A percentile compares a stretch with the other conserved stretches of the same genome.
These are phyloP conservation scores for Haematococcus lacustris DNA, from an alignment of 139 green algal genomes.

Conservation along the genomic window DNA sequence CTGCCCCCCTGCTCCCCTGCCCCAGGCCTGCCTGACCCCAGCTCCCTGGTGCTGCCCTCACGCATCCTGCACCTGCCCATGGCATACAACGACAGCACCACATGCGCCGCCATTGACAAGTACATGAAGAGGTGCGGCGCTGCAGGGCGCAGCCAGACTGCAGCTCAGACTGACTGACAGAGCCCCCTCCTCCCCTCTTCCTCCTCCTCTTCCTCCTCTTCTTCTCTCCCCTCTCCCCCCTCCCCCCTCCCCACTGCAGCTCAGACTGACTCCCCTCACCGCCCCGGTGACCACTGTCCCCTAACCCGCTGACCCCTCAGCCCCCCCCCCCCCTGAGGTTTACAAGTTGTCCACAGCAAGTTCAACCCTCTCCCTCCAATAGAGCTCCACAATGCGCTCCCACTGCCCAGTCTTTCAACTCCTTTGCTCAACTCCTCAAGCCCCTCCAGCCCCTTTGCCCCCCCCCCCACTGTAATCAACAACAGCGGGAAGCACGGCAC, in stretches of 20 bases:
- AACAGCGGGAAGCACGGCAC: too few relatives aligned
- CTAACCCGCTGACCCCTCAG: too few relatives aligned
- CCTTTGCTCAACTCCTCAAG: too few relatives aligned
- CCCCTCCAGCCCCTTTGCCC: too few relatives aligned
- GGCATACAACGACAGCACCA: constrained; percentile 76
- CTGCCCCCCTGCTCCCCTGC: too few relatives aligned
- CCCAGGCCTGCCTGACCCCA: constrained; percentile 12
- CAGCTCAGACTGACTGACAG: not conserved
- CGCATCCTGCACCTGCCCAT: constrained; percentile 73
- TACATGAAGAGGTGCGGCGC: constrained; percentile 49
- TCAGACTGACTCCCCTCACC: not conserved
- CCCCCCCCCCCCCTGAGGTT: too few relatives aligned
- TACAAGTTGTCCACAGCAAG: too few relatives aligned
- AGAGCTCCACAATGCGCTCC: too few relatives aligned
- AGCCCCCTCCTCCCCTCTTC: not conserved
- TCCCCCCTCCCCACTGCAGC: not conserved
- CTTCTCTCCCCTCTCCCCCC: not conserved
- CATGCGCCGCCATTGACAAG: constrained; percentile 53
- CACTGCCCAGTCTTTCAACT: too few relatives aligned
- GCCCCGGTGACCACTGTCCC: not conserved
- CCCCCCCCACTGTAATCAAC: too few relatives aligned
- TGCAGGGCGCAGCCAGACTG: too few relatives aligned
- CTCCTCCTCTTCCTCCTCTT: not conserved
- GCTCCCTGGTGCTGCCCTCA: constrained; percentile 14
- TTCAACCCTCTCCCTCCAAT: too few relatives aligned